Conservation (phyloP, 768 basidiomycete genomes). For the Albatrellus ellisii region DNA sequence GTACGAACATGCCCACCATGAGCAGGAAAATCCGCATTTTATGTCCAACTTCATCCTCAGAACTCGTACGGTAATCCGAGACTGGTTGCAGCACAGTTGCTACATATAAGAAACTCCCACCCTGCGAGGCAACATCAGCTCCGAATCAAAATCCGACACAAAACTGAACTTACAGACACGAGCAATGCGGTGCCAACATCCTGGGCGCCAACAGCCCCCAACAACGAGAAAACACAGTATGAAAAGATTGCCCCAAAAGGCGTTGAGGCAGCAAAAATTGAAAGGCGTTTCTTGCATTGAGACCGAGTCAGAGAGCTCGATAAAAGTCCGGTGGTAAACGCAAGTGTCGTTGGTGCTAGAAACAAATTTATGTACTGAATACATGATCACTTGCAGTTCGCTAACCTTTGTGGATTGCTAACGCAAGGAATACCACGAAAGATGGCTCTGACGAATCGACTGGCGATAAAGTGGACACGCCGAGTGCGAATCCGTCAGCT, state of each 20-base stretch:
- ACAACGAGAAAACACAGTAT: slow-evolving; percentile 47
- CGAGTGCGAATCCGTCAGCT: slow-evolving; percentile 87
- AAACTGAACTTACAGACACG: slow-evolving; percentile 45
- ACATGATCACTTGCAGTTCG: background rate
- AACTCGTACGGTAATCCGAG: slow-evolving; percentile 21
- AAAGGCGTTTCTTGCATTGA: slow-evolving; percentile 62
- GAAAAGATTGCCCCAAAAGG: slow-evolving; percentile 74
- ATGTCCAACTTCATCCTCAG: slow-evolving; percentile 5
- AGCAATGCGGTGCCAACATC: slow-evolving; percentile 73
- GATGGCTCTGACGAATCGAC: slow-evolving; percentile 36
- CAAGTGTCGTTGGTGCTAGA: slow-evolving; percentile 82
- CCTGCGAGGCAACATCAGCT: slow-evolving; percentile 29
- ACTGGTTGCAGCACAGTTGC: slow-evolving; percentile 81
- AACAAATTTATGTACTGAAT: background rate
- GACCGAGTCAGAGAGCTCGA: slow-evolving; percentile 52
- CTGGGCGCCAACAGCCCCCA: slow-evolving; percentile 31
- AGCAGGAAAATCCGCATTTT: slow-evolving; percentile 9
- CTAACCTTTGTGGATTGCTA: slow-evolving; percentile 82
- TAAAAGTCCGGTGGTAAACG: slow-evolving; percentile 77
- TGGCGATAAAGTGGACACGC: slow-evolving; percentile 48
- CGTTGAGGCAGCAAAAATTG: slow-evolving; percentile 73
- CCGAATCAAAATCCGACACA: background rate
- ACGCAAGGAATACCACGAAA: slow-evolving; percentile 78
- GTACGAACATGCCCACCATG: slow-evolving; percentile 9
- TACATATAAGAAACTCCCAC: slow-evolving; percentile 90